Percentiles rank a stretch among this genome's conserved stretches.
Conservation (phyloP, 129 eudicot species). For the Pittosporum tobira region DNA sequence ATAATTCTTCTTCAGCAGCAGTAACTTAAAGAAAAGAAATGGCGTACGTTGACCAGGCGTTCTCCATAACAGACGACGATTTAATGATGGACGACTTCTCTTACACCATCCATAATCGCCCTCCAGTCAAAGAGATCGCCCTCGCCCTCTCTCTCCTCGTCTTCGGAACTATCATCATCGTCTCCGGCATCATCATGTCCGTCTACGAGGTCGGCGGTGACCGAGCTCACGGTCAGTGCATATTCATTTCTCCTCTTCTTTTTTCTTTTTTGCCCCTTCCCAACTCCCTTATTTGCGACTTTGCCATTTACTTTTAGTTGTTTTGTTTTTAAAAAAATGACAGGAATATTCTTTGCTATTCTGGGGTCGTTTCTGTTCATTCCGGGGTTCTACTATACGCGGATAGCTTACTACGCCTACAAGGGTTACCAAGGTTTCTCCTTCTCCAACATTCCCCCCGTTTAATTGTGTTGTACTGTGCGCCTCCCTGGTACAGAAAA, state of each 20-base stretch:
- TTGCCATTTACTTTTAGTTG: background rate
- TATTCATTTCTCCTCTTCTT: background rate
- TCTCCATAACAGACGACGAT: slow-evolving; percentile 85
- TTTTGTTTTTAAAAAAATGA: too few species aligned
- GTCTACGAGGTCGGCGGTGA: slow-evolving; percentile 82
- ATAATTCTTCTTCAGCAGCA: too few species aligned
- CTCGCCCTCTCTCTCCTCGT: slow-evolving; percentile 90
- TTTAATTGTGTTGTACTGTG: slow-evolving; percentile 23
- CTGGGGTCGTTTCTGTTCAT: slow-evolving; percentile 76
- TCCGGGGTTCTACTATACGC: slow-evolving; percentile 88
- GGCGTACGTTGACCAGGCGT: slow-evolving; percentile 98
- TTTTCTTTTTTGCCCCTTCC: background rate
- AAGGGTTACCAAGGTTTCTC: slow-evolving; percentile 98
- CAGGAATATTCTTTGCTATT: slow-evolving; percentile 78
- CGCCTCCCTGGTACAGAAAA: background rate
- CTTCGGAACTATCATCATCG: slow-evolving; percentile 58
- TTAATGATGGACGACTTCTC: slow-evolving; percentile 66
- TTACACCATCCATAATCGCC: slow-evolving; percentile 54
- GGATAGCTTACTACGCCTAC: slow-evolving; percentile 94
- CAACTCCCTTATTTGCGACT: background rate
- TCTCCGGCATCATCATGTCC: slow-evolving; percentile 67
- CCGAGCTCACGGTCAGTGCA: slow-evolving; percentile 64
- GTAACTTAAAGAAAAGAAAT: too few species aligned
- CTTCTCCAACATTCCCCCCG: slow-evolving; percentile 82
- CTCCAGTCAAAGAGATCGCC: slow-evolving; percentile 84